A percentile compares a stretch with the other conserved stretches of the same genome.
phyloP scores from a whole-genome alignment of 371 early-diverging fungal species.

The Rhizopus delemar region DNA sequence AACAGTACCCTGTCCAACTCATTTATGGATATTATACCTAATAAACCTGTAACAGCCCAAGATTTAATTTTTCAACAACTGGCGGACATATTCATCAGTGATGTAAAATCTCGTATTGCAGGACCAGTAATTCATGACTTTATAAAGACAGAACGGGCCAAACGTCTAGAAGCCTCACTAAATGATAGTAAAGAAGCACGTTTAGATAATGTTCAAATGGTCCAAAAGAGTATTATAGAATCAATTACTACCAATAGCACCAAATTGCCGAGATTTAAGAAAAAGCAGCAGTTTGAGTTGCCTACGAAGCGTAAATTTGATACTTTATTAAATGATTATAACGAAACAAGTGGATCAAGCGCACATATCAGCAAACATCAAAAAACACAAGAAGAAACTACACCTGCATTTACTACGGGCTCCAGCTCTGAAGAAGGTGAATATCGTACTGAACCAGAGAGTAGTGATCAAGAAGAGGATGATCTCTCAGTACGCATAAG shows the following conservation, averaged over 20 bases:
- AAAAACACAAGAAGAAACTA: background rate
- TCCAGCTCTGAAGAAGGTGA: constrained; percentile 35
- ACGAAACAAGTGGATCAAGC: background rate
- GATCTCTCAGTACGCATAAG: background rate
- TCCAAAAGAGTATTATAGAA: constrained; percentile 15
- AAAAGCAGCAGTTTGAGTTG: constrained; percentile 16
- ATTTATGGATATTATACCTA: too few relatives aligned
- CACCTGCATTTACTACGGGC: constrained; percentile 9
- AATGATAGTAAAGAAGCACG: constrained; percentile 10
- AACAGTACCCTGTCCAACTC: too few relatives aligned
- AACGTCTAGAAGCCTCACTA: constrained; percentile 15
- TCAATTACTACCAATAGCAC: constrained; percentile 19
- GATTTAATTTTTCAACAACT: constrained; percentile 51
- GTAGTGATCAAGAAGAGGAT: constrained; percentile 14
- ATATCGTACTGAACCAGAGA: constrained; percentile 28
- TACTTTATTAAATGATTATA: constrained; percentile 8
- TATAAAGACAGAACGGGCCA: constrained; percentile 37
- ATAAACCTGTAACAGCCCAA: constrained; percentile 37
- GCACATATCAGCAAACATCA: background rate
- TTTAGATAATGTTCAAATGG: background rate
- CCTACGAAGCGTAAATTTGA: constrained; percentile 12
- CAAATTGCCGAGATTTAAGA: constrained; percentile 45
- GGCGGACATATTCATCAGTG: constrained; percentile 61
- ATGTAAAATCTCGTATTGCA: constrained; percentile 58
- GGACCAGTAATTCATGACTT: constrained; percentile 59